Evolutionary conservation across 768 basidiomycete species (phyloP).

Genomic region (Mycena indigotica): DNA sequence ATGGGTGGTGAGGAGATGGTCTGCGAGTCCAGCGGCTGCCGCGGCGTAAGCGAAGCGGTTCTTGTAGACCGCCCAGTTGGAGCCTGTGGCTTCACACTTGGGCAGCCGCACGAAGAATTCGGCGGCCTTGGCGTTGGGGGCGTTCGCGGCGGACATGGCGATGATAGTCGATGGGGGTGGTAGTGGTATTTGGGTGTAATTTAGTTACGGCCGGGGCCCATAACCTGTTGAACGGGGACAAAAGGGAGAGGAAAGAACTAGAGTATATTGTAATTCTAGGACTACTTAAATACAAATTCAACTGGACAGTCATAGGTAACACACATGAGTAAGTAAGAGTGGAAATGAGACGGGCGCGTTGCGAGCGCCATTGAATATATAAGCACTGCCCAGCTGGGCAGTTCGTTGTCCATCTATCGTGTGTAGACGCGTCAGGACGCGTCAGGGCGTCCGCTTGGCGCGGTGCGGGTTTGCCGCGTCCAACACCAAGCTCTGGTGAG

Average conservation of each 20-base stretch:
- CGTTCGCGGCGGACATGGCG: constrained; percentile 1
- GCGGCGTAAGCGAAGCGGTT: constrained; percentile 16
- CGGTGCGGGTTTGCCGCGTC: no score
- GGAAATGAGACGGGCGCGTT: no score
- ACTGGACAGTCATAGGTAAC: no score
- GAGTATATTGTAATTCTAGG: no score
- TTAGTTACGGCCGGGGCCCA: constrained; percentile 15
- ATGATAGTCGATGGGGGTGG: background rate
- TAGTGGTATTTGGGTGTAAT: constrained; percentile 1
- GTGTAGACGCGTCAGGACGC: no score
- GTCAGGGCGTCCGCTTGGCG: no score
- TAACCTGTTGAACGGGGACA: constrained; percentile 10
- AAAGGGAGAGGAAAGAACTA: background rate
- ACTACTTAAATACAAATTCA: no score
- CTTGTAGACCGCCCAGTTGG: constrained; percentile 25
- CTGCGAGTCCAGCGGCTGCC: constrained; percentile 8
- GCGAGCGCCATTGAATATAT: no score
- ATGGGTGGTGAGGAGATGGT: background rate
- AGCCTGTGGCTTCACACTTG: constrained; percentile 22
- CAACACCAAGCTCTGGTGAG: no score
- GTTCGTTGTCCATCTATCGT: no score
- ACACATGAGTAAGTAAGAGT: no score
- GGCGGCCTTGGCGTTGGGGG: background rate
- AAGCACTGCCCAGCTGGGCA: no score
- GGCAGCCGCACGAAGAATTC: constrained; percentile 16